A percentile compares a stretch with the other conserved stretches of the same genome.
Conservation (phyloP, 768 basidiomycete species). For the Termitomyces sp. region DNA sequence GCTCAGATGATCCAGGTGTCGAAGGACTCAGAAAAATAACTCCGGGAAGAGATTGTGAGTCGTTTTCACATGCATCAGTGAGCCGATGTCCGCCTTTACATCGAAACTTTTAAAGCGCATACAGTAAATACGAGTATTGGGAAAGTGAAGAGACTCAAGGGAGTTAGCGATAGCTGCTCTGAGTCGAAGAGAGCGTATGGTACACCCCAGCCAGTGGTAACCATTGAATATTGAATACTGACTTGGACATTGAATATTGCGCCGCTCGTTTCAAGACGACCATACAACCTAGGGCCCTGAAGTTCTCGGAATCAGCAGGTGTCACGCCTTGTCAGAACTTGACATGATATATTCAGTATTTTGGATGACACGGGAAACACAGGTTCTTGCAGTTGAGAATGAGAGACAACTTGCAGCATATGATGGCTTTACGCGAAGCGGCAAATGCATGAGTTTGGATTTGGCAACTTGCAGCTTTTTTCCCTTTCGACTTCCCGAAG, state of each 20-base stretch:
- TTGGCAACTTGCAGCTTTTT: too few species aligned
- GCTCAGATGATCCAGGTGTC: constrained; percentile 8
- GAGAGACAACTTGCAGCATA: too few species aligned
- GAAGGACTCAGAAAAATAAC: neutral
- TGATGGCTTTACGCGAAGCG: too few species aligned
- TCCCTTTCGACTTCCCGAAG: too few species aligned
- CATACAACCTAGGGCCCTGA: too few species aligned
- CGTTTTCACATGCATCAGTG: constrained; percentile 7
- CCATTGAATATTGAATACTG: neutral
- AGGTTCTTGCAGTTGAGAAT: too few species aligned
- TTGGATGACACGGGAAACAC: too few species aligned
- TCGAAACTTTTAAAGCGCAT: neutral
- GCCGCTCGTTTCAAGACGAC: too few species aligned
- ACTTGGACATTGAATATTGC: too few species aligned
- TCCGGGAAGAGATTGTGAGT: neutral
- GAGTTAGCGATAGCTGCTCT: neutral
- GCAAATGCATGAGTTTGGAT: too few species aligned
- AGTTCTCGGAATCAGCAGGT: too few species aligned
- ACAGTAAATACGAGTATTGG: neutral
- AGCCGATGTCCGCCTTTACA: neutral
- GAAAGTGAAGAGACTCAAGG: neutral
- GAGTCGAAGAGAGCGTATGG: neutral
- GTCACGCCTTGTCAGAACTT: neutral
- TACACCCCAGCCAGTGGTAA: neutral
- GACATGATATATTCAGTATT: neutral